phyloP scores from a whole-genome alignment of 2,329 filamentous ascomycete genomes.

The Akanthomyces lecanii region DNA sequence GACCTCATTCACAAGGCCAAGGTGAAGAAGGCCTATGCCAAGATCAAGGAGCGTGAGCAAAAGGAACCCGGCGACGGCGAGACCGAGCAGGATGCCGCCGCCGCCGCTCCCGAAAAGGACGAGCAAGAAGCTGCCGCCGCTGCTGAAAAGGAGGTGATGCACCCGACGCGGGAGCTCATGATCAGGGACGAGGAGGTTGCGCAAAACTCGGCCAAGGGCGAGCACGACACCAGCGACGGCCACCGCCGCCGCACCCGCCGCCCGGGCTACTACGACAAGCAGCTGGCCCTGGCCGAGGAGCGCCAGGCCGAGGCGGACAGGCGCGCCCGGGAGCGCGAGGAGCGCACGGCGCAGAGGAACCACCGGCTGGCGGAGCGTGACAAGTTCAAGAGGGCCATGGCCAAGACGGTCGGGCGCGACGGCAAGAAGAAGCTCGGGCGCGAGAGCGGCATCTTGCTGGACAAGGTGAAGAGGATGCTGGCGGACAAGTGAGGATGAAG shows the following conservation, averaged over 20 bases:
- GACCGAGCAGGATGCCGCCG: constrained; percentile 17
- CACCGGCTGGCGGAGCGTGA: constrained; percentile 61
- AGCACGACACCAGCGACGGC: constrained; percentile 26
- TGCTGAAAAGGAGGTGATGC: constrained; percentile 24
- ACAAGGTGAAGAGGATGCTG: constrained; percentile 72
- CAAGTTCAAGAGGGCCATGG: constrained; percentile 62
- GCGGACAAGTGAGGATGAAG: constrained; percentile 29
- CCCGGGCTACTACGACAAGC: constrained; percentile 63
- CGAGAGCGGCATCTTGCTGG: constrained; percentile 72
- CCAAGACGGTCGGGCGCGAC: constrained; percentile 69
- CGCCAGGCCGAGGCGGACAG: constrained; percentile 39
- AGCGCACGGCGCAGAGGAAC: constrained; percentile 59
- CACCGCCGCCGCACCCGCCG: constrained; percentile 33
- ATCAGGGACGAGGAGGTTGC: constrained; percentile 36
- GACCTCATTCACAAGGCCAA: constrained; percentile 89
- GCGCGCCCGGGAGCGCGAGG: constrained; percentile 37
- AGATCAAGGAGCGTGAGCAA: constrained; percentile 61
- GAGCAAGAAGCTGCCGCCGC: constrained; percentile 22
- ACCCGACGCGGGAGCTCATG: constrained; percentile 38
- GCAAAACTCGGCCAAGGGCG: constrained; percentile 24
- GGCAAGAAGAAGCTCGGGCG: constrained; percentile 76
- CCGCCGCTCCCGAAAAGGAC: constrained; percentile 13
- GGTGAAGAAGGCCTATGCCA: constrained; percentile 86
- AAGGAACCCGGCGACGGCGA: constrained; percentile 20
- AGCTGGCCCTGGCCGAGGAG: constrained; percentile 44